Evolutionary conservation across 257 asterid species (phyloP).

Genomic region (Solanum corneliomulleri): DNA sequence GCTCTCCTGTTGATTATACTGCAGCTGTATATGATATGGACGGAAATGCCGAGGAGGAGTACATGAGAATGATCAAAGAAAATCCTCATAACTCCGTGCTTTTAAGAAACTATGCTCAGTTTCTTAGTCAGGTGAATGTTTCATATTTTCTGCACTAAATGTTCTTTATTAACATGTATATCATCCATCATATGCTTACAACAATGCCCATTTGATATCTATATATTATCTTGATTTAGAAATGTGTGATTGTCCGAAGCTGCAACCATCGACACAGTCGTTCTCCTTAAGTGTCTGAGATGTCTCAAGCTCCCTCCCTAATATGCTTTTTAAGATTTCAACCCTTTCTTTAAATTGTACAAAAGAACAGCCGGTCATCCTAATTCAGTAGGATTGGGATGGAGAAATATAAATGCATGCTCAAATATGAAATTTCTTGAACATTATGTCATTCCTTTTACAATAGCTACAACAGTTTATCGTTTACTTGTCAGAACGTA

Average conservation of each 20-base stretch:
- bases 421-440: neutral
- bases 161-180: neutral
- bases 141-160: neutral
- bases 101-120: constrained; percentile 44
- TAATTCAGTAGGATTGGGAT: neutral
- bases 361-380: neutral
- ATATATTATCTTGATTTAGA: neutral
- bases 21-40: constrained; percentile 9
- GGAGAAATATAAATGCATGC: neutral
- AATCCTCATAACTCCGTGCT: constrained; percentile 46
- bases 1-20: neutral
- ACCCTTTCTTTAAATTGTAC: neutral
- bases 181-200: neutral
- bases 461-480: neutral
- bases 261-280: neutral
- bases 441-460: neutral
- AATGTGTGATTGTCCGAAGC: neutral
- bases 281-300: neutral
- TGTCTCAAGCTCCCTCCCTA: neutral
- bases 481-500: neutral
- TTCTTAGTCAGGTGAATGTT: constrained; percentile 44
- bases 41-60: constrained; percentile 28
- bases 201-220: neutral
- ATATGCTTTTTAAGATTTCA: neutral
- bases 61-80: constrained; percentile 51